Evolutionary conservation across 208 protist genomes (phyloP).

Genomic region (Hexamita inflata): DNA sequence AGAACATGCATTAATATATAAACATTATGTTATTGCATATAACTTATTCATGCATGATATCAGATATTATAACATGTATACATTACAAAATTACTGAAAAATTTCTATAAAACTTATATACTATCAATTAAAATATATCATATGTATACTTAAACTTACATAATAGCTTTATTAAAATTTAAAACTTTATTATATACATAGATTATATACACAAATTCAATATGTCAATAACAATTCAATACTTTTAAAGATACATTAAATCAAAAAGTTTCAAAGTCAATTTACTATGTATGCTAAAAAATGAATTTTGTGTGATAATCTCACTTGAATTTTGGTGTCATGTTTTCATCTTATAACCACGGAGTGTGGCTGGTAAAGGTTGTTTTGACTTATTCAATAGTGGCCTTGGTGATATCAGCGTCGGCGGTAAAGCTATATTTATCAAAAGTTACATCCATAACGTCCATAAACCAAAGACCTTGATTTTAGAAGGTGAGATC

Average conservation of each 20-base stretch:
- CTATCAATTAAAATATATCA: no score
- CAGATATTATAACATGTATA: background rate
- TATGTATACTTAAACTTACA: no score
- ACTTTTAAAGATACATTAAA: no score
- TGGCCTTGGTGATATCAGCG: background rate
- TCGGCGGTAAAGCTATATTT: background rate
- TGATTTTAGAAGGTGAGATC: background rate
- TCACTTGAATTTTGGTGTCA: background rate
- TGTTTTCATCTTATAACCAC: background rate
- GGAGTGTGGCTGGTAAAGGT: background rate
- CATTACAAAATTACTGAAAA: background rate
- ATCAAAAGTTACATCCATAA: background rate
- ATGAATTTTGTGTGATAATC: background rate
- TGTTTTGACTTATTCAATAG: background rate
- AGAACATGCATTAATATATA: no score
- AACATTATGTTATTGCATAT: no score
- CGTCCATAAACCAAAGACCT: background rate
- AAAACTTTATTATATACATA: no score
- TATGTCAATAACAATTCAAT: no score
- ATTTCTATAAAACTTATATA: no score
- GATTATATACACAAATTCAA: no score
- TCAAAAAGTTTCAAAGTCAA: background rate
- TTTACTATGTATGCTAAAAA: background rate
- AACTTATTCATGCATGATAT: background rate
- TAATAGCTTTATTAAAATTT: no score